phyloP scores from a whole-genome alignment of 352 stramenopile genomes.

The Pythium plurisporium region DNA sequence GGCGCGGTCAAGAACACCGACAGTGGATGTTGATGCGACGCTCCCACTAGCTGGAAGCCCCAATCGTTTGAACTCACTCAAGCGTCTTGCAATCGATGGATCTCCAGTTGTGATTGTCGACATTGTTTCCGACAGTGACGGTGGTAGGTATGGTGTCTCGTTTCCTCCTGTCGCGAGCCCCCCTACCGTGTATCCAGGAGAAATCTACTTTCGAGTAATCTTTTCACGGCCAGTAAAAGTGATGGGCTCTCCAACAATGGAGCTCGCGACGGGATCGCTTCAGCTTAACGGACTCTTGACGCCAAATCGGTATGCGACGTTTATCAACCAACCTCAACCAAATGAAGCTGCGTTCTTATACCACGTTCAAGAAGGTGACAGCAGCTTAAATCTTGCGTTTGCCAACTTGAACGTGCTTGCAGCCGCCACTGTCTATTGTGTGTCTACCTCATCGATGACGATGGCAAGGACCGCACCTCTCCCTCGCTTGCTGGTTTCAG shows the following conservation, averaged over 20 bases:
- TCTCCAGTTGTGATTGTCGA: conserved; percentile 38
- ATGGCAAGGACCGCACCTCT: conserved; percentile 24
- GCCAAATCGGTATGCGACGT: conserved; percentile 44
- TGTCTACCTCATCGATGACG: conserved; percentile 41
- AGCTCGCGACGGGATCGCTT: conserved; percentile 55
- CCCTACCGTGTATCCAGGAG: conserved; percentile 39
- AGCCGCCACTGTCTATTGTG: conserved; percentile 34
- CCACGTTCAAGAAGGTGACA: conserved; percentile 47
- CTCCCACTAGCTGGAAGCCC: conserved; percentile 28
- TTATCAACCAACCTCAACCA: conserved; percentile 36
- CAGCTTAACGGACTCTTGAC: conserved; percentile 38
- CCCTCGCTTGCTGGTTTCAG: conserved; percentile 34
- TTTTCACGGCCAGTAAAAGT: conserved; percentile 58
- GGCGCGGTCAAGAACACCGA: conserved; percentile 30
- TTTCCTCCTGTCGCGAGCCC: conserved; percentile 52
- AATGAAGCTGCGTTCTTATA: conserved; percentile 64
- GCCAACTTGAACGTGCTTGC: conserved; percentile 34
- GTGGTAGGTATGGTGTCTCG: conserved; percentile 56
- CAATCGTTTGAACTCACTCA: conserved; percentile 27
- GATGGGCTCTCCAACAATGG: conserved; percentile 36
- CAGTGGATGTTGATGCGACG: conserved; percentile 25
- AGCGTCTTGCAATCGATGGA: conserved; percentile 45
- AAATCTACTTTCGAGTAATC: conserved; percentile 64
- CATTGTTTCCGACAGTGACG: conserved; percentile 37
- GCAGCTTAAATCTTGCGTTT: conserved; percentile 54